phyloP scores from a whole-genome alignment of 73 alveolate species.

The Blepharisma japonicum region DNA sequence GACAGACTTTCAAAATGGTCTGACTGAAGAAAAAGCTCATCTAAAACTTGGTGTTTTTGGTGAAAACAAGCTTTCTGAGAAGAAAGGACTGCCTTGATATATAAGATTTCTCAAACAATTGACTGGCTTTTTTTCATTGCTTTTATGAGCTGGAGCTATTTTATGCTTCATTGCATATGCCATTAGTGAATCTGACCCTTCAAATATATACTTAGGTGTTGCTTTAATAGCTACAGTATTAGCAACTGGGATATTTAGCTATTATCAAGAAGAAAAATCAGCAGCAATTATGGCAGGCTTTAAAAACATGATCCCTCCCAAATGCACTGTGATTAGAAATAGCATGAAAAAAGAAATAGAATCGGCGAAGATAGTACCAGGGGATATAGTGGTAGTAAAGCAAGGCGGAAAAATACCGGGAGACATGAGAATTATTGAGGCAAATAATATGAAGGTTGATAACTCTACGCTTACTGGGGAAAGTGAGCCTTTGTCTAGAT shows the following conservation, averaged over 20 bases:
- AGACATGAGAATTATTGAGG: slow-evolving; percentile 79
- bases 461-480: slow-evolving; percentile 97
- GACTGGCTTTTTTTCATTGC: slow-evolving; percentile 72
- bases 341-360: slow-evolving; percentile 67
- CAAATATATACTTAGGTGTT: slow-evolving; percentile 75
- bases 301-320: slow-evolving; percentile 77
- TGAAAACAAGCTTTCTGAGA: slow-evolving; percentile 69
- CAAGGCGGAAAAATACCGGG: slow-evolving; percentile 95
- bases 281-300: slow-evolving; percentile 84
- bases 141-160: slow-evolving; percentile 76
- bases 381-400: slow-evolving; percentile 86
- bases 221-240: slow-evolving; percentile 65
- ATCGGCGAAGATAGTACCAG: slow-evolving; percentile 82
- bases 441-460: slow-evolving; percentile 89
- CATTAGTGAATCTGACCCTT: slow-evolving; percentile 50
- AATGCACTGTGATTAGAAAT: slow-evolving; percentile 78
- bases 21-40: slow-evolving; percentile 57
- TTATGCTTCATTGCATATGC: slow-evolving; percentile 73
- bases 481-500: slow-evolving; percentile 78
- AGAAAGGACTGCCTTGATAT: slow-evolving; percentile 72
- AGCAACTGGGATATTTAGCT: slow-evolving; percentile 73
- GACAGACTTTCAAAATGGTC: slow-evolving; percentile 68
- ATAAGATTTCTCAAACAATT: slow-evolving; percentile 60
- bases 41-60: slow-evolving; percentile 49
- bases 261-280: slow-evolving; percentile 62